phyloP scores from a whole-genome alignment of 2,329 filamentous ascomycete genomes.

The Claviceps sp. region DNA sequence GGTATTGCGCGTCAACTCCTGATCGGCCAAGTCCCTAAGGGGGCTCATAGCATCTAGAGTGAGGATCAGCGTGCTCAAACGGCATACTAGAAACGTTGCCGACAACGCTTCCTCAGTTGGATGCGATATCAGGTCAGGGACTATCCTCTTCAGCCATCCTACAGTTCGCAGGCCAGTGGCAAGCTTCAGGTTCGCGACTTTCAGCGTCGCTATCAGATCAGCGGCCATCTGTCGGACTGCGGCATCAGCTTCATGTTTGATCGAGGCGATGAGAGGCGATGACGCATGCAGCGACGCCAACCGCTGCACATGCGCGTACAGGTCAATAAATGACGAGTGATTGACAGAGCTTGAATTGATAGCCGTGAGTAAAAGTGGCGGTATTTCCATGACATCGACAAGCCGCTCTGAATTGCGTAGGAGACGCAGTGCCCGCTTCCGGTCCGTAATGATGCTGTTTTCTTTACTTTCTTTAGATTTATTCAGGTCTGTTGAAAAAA shows the following conservation, averaged over 20 bases:
- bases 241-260: constrained; percentile 65
- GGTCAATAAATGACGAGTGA: constrained; percentile 79
- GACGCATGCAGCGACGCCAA: constrained; percentile 71
- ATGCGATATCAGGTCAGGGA: constrained; percentile 52
- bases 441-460: constrained; percentile 54
- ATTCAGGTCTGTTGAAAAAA: constrained; percentile 73
- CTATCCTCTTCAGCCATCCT: constrained; percentile 76
- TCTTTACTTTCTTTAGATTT: constrained; percentile 55
- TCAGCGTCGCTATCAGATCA: constrained; percentile 67
- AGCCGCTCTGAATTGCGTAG: constrained; percentile 80
- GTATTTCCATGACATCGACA: constrained; percentile 82
- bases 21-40: constrained; percentile 76
- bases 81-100: constrained; percentile 75
- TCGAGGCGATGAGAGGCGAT: constrained; percentile 59
- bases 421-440: constrained; percentile 69
- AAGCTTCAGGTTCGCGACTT: constrained; percentile 68
- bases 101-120: constrained; percentile 55
- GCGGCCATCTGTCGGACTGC: constrained; percentile 82
- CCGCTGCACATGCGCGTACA: constrained; percentile 86
- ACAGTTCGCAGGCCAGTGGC: constrained; percentile 83
- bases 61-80: constrained; percentile 63
- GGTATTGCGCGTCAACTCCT: constrained; percentile 48
- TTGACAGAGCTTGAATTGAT: constrained; percentile 54
- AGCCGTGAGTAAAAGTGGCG: constrained; percentile 69
- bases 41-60: constrained; percentile 78